phyloP scores from a whole-genome alignment of 2,329 filamentous ascomycete genomes.

The Apiospora saccharicola region DNA sequence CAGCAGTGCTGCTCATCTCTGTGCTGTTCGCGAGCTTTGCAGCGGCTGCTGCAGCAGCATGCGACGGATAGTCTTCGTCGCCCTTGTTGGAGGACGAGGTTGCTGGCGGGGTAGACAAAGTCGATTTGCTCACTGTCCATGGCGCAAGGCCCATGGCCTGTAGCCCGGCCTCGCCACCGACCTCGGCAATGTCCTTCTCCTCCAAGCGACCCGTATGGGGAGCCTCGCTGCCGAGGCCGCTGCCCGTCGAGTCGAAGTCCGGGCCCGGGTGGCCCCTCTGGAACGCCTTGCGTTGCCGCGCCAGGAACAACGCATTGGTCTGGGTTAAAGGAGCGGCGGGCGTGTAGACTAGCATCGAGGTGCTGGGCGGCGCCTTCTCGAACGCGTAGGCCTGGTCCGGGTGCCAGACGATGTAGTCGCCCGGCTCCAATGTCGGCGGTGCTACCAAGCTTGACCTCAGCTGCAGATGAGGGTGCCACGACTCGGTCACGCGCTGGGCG shows the following conservation, averaged over 20 bases:
- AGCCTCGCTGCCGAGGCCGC: constrained; percentile 58
- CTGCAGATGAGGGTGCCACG: constrained; percentile 64
- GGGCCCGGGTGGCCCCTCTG: constrained; percentile 60
- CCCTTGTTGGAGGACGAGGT: constrained; percentile 29
- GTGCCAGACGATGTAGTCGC: constrained; percentile 67
- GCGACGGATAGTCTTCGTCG: not conserved
- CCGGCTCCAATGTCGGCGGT: constrained; percentile 61
- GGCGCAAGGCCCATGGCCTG: constrained; percentile 66
- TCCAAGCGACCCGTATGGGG: constrained; percentile 56
- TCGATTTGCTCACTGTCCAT: constrained; percentile 50
- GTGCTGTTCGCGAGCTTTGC: not conserved
- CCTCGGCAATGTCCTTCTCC: constrained; percentile 58
- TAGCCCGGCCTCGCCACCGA: constrained; percentile 58
- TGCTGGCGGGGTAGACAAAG: constrained; percentile 33
- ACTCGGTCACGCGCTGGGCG: constrained; percentile 63
- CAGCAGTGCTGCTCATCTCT: constrained; percentile 26
- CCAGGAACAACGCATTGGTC: constrained; percentile 64
- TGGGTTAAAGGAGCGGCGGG: constrained; percentile 64
- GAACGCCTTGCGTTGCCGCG: constrained; percentile 64
- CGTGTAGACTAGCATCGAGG: constrained; percentile 61
- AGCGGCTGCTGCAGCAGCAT: constrained; percentile 16
- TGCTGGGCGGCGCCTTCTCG: constrained; percentile 38
- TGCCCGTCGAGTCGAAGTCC: constrained; percentile 63
- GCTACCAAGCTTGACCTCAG: constrained; percentile 61
- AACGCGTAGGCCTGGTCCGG: constrained; percentile 65